Evolutionary conservation across 2,329 filamentous ascomycete genomes (phyloP), one percentile per base, ranked within the genome.

Genomic region (Nothopassalora personata): DNA sequence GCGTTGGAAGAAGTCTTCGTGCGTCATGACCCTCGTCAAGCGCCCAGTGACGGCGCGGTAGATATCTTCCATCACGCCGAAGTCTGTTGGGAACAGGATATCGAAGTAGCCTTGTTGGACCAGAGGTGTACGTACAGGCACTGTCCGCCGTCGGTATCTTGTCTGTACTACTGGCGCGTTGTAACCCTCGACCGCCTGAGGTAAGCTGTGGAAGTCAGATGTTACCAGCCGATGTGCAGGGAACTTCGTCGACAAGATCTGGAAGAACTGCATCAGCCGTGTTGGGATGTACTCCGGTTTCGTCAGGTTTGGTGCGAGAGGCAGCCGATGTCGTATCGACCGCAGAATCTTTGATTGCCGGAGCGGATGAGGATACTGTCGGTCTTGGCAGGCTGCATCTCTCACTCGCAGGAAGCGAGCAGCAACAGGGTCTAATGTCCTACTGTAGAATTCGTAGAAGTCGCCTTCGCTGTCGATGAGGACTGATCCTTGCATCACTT

Each of bases 31-130:
- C 54, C 88, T 84, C 2, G 92, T 96, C 68, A 97, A 80, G 72
- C 95, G 94, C 33, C 93, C 93, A 0, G 94, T 99, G 68, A 97
- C 86, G 61, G 91, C 91, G 57, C 90, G 87, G 77, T 99, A 99
- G 67, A 97, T 86, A 68, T 91, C 86, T 75, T 97, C 91, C 75
- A 94, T 88, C 66, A 96, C 87, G 63, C 84, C 81, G 72, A 99
- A 99, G 75, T 99, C 89, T 10, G 94, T 99, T 0, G 94, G 94
- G 77, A 99, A 99, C 72, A 99, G 86, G 68, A 99, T 97, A 73
- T 99, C 95, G 72, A 99, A 99, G 76, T 96, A 97, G 49, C 94
- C 95, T 78, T 99, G 95, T 73, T 97, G 92, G 79, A 96, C 94
- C 73, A 96, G 83, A 56, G 93, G 91, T 4, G 94, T 99, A 4